Percentiles rank a stretch among this genome's conserved stretches.
Evolutionary conservation across 257 asterid genomes (phyloP).

Genomic region (Capsicum rhomboideum): DNA sequence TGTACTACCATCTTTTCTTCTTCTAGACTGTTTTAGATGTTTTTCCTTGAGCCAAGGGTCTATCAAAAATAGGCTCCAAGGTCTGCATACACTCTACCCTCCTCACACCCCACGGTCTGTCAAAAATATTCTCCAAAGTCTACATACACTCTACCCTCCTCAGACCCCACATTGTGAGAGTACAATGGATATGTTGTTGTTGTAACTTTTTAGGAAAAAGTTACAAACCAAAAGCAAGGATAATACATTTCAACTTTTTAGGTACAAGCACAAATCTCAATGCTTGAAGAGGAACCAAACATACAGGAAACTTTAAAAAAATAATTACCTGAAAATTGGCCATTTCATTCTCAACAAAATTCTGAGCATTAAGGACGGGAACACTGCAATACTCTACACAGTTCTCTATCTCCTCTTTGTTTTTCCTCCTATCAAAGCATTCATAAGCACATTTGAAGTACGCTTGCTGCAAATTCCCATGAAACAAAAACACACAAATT

Average conservation of each 20-base stretch:
- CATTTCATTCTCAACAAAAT: conserved; percentile 5
- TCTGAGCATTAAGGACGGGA: conserved; percentile 8
- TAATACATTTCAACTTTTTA: neutral
- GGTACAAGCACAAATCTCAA: neutral
- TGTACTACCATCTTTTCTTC: no score
- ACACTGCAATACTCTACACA: conserved; percentile 10
- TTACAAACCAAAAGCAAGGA: neutral
- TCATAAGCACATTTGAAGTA: conserved; percentile 7
- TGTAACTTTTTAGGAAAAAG: no score
- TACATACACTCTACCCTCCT: no score
- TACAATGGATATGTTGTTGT: no score
- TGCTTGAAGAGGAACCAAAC: neutral
- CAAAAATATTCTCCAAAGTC: no score
- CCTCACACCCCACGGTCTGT: no score
- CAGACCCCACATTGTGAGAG: no score
- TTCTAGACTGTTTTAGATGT: no score
- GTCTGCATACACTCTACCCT: no score
- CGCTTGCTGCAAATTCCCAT: conserved; percentile 3
- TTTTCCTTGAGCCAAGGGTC: no score
- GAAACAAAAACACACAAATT: neutral
- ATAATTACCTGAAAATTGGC: neutral
- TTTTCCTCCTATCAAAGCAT: conserved; percentile 7
- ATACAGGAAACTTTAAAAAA: neutral
- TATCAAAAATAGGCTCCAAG: no score
- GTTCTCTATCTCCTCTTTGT: neutral